Base-by-base conservation (phyloP, 176 grass and related monocot genomes). In the Phyllostachys edulis region DNA sequence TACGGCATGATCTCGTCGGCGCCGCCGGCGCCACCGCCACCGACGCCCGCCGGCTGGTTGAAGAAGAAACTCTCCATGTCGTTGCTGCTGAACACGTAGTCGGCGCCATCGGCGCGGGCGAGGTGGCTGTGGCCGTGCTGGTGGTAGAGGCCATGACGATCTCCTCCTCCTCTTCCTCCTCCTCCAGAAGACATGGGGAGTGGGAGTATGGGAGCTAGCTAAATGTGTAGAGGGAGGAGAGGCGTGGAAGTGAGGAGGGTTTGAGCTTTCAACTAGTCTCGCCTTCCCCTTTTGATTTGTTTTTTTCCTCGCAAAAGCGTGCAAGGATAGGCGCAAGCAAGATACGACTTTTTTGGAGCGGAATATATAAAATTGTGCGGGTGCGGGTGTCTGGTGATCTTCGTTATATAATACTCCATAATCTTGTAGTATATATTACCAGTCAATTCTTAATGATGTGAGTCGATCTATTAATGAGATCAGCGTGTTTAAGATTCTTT, bases 41-140 rank as follows among this genome's bases (percentile, higher is more conserved):
- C 73, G n/a, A 21, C 5, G 16, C 79, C 54, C 54, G 47, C 8
- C 1, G 8, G 34, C 52, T 87, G 79, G 51, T 4, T 73, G 84
- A 90, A 90, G 89, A 90, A 90, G 84, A 90, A 90, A 41, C 60
- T 90, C 32, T 90, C 89, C 60, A 87, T 87, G 61, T 87, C 74
- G 79, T 51, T 67, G 84, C 15, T 60, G 75, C n/a, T 36, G 84
- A 83, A 83, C 74, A 60, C 79, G 67, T 83, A 87, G 11, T 86
- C 88, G 9, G 45, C 39, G 37, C 78, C 71, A 13, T 77, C 71
- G 9, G 27, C 49, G 14, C 74, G 67, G 24, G 18, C 59, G 57
- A 75, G 57, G 21, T 75, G 59, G 29, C 57, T 64, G 26, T 64
- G 62, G 14, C 56, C 81, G 34, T 75, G 81, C 42, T 75, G 81